Base-by-base conservation (phyloP, 768 basidiomycete genomes). In the Goffeauzyma gilvescens region DNA sequence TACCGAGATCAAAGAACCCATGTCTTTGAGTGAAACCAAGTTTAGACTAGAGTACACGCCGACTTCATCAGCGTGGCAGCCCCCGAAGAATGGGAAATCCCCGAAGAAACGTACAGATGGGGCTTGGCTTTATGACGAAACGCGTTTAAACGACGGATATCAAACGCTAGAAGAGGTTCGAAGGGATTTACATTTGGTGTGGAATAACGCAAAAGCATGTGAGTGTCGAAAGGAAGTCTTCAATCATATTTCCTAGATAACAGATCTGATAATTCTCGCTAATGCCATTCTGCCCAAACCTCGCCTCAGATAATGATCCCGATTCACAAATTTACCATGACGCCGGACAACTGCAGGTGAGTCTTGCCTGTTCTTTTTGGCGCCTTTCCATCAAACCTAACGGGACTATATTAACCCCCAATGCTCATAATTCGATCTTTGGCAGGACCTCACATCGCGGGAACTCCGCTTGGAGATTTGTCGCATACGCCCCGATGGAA, bases 1-100 rank as follows among this genome's bases (percentile, higher is more conserved):
- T 64, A 58, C 64, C 18, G 48, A 78, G 50, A 90, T 89, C 58
- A 69, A 75, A 52, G 69, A 73, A 20, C 87, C 89, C 23, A 83
- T 93, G 52, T 77, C 82, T 21, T 68, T 93, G 38, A 80, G 84
- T 32, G 83, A 89, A 50, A 85, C 93, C 67, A 84, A 84, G 52
- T 65, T 65, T 26, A n/a, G n/a, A n/a, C n/a, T n/a, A n/a, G n/a
- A n/a, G n/a, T n/a, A n/a, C n/a, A n/a, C n/a, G n/a, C n/a, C n/a
- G n/a, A n/a, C n/a, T n/a, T n/a, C n/a, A n/a, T n/a, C n/a, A n/a
- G n/a, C n/a, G n/a, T n/a, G n/a, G n/a, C n/a, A n/a, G n/a, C n/a
- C n/a, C n/a, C n/a, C n/a, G n/a, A n/a, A n/a, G n/a, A n/a, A n/a
- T n/a, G n/a, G n/a, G n/a, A n/a, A n/a, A n/a, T n/a, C n/a, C n/a